Evolutionary conservation across 1,284 basidiomycete species (phyloP).

Genomic region (Ustilago xerochloae): DNA sequence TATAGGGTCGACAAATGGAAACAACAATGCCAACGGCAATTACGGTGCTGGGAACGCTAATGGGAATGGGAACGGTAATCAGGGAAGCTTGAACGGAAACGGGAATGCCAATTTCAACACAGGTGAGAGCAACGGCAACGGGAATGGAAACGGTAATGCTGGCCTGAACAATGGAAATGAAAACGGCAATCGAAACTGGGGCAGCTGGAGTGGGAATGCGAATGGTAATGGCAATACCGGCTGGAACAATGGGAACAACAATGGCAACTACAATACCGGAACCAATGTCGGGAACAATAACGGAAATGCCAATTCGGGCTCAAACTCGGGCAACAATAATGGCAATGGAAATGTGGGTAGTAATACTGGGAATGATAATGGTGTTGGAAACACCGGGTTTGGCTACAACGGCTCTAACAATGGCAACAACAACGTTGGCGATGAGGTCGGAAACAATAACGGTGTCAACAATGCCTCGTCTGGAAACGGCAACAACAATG

Average conservation of each 20-base stretch:
- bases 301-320: conserved; percentile 9
- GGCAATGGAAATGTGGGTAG: conserved; percentile 3
- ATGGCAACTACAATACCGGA: conserved; percentile 7
- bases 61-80: neutral
- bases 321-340: conserved; percentile 3
- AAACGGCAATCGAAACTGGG: neutral
- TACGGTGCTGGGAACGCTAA: conserved; percentile 4
- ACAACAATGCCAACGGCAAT: conserved; percentile 5
- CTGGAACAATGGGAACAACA: conserved; percentile 2
- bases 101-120: conserved; percentile 6
- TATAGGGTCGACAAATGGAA: conserved; percentile 1
- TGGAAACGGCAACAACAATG: neutral
- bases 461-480: neutral
- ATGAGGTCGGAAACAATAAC: conserved; percentile 3
- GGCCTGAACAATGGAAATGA: conserved; percentile 3
- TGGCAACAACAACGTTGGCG: conserved; percentile 8
- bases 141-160: conserved; percentile 1
- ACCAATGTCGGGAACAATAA: conserved; percentile 1
- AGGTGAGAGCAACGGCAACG: neutral
- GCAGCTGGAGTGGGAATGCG: neutral
- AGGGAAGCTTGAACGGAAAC: neutral
- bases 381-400: conserved; percentile 4
- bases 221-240: conserved; percentile 2
- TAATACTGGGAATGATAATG: conserved; percentile 12
- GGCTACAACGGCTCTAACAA: conserved; percentile 10